These are phyloP conservation scores for Ganoderma sinense DNA, from an alignment of 1,284 basidiomycete species.

Conservation along the genomic window DNA sequence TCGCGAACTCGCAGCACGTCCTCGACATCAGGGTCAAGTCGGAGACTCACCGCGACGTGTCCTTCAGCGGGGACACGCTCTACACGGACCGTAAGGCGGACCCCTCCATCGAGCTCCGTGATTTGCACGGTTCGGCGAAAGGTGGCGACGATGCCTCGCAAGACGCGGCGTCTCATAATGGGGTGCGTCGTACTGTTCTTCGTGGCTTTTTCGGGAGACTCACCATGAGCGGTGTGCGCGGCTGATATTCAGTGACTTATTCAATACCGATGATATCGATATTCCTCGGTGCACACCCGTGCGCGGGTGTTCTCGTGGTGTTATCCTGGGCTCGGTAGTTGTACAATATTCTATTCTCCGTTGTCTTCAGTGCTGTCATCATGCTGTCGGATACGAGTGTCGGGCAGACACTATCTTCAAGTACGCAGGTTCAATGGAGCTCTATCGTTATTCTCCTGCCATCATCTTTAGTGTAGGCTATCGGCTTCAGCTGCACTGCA, in stretches of 20 bases:
- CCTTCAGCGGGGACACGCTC: neutral
- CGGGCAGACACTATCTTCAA: too few relatives aligned
- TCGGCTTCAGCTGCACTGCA: too few relatives aligned
- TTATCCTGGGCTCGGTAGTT: neutral
- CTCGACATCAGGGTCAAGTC: neutral
- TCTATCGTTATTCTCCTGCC: neutral
- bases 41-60: neutral
- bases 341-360: neutral
- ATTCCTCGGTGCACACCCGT: neutral
- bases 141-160: neutral
- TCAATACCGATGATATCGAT: slow-evolving; percentile 1
- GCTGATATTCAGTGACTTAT: neutral
- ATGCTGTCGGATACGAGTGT: neutral
- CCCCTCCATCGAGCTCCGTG: neutral
- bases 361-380: neutral
- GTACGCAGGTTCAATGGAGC: too few relatives aligned
- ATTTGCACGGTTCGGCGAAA: neutral
- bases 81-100: neutral
- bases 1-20: neutral
- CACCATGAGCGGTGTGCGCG: neutral
- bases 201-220: neutral
- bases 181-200: neutral
- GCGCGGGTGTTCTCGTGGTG: too few relatives aligned
- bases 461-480: too few relatives aligned
- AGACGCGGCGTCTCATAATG: neutral